Conservation (phyloP, 148 eudicot genomes). For the Cornus suecica region DNA sequence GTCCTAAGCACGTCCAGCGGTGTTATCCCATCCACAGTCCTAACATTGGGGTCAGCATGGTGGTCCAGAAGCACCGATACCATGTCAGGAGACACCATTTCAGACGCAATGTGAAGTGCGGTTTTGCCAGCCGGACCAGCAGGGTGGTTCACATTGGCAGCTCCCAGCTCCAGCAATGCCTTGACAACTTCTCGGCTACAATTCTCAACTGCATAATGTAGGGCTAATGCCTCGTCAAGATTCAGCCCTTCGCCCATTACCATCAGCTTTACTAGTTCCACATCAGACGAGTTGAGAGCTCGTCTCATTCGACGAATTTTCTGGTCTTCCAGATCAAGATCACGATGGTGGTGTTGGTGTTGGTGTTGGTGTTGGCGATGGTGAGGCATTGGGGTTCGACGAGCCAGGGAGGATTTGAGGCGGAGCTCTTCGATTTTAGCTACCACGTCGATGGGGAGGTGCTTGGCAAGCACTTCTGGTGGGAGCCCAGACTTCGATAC, state of each 20-base stretch:
- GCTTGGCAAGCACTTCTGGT: conserved; percentile 81
- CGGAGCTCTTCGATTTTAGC: conserved; percentile 88
- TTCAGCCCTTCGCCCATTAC: conserved; percentile 96
- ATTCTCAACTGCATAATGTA: conserved; percentile 83
- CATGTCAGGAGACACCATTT: conserved; percentile 98
- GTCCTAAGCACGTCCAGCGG: conserved; percentile 76
- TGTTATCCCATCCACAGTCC: conserved; percentile 80
- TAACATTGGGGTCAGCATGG: conserved; percentile 86
- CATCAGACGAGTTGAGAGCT: conserved; percentile 90
- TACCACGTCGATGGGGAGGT: conserved; percentile 77
- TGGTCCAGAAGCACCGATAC: conserved; percentile 92
- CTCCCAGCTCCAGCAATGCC: conserved; percentile 84
- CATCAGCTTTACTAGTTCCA: conserved; percentile 91
- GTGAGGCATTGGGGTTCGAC: conserved; percentile 33
- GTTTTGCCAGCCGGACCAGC: conserved; percentile 84
- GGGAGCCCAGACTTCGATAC: conserved; percentile 93
- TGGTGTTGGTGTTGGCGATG: conserved; percentile 51
- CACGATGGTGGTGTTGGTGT: conserved; percentile 24
- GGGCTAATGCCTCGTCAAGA: conserved; percentile 78
- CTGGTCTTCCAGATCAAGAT: conserved; percentile 66
- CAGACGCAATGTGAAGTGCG: conserved; percentile 83
- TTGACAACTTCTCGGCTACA: conserved; percentile 90
- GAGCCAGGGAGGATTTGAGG: conserved; percentile 54
- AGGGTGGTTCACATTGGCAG: conserved; percentile 77
- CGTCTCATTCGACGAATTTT: conserved; percentile 86